Evolutionary conservation across 1,139 yeast species (phyloP).

Genomic region (Citeromyces hawaiiensis): DNA sequence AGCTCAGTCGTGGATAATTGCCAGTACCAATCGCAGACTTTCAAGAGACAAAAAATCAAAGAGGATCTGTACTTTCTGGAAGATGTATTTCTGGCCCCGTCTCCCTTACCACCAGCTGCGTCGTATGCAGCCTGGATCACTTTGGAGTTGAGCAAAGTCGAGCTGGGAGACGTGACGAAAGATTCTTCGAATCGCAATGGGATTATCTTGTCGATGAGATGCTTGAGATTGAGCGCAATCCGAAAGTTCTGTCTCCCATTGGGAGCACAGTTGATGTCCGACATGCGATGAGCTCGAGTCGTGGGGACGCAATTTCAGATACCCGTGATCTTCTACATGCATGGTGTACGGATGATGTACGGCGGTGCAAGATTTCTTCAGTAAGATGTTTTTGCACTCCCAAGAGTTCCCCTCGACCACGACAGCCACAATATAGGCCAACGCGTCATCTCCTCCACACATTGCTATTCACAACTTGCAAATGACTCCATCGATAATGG

Average conservation of each 20-base stretch:
- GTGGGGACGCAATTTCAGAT: background rate
- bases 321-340: no score
- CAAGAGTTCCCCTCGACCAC: no score
- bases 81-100: constrained; percentile 41
- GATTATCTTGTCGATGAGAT: constrained; percentile 54
- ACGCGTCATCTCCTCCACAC: no score
- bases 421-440: no score
- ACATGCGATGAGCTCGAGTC: background rate
- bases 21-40: constrained; percentile 72
- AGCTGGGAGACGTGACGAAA: constrained; percentile 40
- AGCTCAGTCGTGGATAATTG: constrained; percentile 46
- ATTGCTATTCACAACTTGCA: no score
- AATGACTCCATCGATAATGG: no score
- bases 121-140: constrained; percentile 47
- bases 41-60: constrained; percentile 54
- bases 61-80: constrained; percentile 54
- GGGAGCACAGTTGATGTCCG: constrained; percentile 21
- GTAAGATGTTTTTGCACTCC: no score
- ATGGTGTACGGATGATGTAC: no score
- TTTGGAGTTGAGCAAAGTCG: constrained; percentile 45
- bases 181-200: constrained; percentile 45
- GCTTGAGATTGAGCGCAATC: constrained; percentile 62
- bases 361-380: no score
- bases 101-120: constrained; percentile 77
- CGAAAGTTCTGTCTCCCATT: constrained; percentile 60